Evolutionary conservation across 192 early-diverging fungal species (phyloP).

Genomic region (Dispira simplex): DNA sequence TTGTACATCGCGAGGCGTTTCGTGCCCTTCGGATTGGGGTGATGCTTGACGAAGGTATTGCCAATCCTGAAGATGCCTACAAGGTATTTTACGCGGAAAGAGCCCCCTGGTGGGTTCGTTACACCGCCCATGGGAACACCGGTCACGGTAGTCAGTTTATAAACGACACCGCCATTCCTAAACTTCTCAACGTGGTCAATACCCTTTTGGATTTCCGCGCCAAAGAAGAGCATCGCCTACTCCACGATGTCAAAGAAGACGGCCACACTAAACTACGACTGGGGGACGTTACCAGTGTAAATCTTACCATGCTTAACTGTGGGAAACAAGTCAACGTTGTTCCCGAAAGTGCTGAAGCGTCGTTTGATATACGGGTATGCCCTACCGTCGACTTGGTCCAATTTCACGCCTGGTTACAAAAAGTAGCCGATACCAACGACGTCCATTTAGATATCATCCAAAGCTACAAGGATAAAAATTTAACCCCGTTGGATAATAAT

Average conservation of each 20-base stretch:
- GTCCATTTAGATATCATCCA: conserved; percentile 45
- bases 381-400: conserved; percentile 43
- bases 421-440: conserved; percentile 22
- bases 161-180: conserved; percentile 45
- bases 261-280: conserved; percentile 31
- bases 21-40: conserved; percentile 58
- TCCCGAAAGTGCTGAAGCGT: conserved; percentile 45
- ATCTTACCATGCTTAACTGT: conserved; percentile 57
- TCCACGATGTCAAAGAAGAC: conserved; percentile 34
- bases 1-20: conserved; percentile 53
- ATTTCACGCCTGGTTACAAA: conserved; percentile 31
- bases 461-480: conserved; percentile 37
- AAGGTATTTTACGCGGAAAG: conserved; percentile 80
- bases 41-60: conserved; percentile 75
- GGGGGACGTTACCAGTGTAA: conserved; percentile 69
- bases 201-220: conserved; percentile 52
- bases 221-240: conserved; percentile 34
- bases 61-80: conserved; percentile 40
- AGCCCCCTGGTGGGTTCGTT: conserved; percentile 67
- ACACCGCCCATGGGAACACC: conserved; percentile 50
- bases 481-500: conserved; percentile 37
- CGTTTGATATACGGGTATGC: conserved; percentile 62
- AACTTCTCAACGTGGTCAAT: conserved; percentile 49
- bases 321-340: conserved; percentile 74
- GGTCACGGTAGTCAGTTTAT: conserved; percentile 83